phyloP scores from a whole-genome alignment of 1,139 yeast genomes.

The Wickerhamomyces sp. region DNA sequence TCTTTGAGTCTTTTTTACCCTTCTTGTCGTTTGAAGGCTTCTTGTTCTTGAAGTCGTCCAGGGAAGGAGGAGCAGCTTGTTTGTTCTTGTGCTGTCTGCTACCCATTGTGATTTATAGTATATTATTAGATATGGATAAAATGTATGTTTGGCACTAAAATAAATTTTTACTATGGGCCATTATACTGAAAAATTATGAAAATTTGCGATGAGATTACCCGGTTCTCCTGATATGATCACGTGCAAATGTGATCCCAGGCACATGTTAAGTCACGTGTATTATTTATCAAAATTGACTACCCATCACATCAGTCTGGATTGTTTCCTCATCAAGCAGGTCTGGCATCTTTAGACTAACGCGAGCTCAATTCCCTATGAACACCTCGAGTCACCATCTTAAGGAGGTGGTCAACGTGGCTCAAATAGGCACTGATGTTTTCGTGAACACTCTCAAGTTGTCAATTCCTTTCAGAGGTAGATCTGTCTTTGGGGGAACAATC shows the following conservation, averaged over 20 bases:
- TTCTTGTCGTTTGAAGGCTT: constrained; percentile 46
- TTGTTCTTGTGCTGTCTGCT: constrained; percentile 80
- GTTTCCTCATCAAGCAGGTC: neutral
- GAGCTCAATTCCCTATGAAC: neutral
- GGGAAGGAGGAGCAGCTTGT: constrained; percentile 84
- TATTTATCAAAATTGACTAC: too few species aligned
- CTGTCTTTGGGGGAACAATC: constrained; percentile 68
- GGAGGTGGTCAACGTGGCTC: neutral
- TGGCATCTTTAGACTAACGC: neutral
- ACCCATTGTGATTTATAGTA: constrained; percentile 52
- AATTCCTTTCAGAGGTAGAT: constrained; percentile 30
- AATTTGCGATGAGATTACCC: constrained; percentile 3
- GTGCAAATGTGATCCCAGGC: neutral
- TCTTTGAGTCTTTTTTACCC: constrained; percentile 35
- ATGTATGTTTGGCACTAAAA: too few species aligned
- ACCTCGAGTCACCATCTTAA: neutral
- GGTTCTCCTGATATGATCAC: neutral
- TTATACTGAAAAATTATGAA: neutral
- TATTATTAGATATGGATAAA: too few species aligned
- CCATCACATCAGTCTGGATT: too few species aligned
- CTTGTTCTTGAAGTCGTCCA: constrained; percentile 71
- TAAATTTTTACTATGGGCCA: too few species aligned
- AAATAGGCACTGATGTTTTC: constrained; percentile 20
- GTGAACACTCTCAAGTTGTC: constrained; percentile 28
- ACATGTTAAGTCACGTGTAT: neutral